phyloP scores from a whole-genome alignment of 1,139 yeast genomes.

The Suhomyces bribrorum region DNA sequence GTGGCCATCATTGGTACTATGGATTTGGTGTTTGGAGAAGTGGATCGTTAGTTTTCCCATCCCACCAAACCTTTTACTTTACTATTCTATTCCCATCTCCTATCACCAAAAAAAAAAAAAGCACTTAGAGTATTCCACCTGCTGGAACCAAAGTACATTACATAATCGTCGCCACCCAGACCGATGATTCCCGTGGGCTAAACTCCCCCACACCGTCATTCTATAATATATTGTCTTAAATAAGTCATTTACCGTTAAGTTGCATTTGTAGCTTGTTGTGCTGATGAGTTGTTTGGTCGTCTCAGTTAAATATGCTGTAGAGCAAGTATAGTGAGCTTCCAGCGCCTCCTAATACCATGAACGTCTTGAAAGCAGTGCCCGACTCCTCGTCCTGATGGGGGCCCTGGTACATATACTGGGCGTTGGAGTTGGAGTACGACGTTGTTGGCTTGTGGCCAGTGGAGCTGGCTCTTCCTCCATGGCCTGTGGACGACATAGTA shows the following conservation, averaged over 20 bases:
- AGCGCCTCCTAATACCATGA: constrained; percentile 32
- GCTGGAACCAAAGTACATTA: background rate
- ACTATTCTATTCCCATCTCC: background rate
- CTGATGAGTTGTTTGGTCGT: background rate
- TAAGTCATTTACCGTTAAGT: constrained; percentile 4
- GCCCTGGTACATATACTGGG: constrained; percentile 38
- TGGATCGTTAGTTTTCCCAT: constrained; percentile 90
- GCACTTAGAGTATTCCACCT: background rate
- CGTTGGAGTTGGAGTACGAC: constrained; percentile 4
- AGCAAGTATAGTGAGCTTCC: constrained; percentile 32
- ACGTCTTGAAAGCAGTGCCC: constrained; percentile 20
- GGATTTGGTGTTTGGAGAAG: constrained; percentile 95
- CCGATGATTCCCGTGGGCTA: background rate
- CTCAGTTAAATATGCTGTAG: constrained; percentile 18
- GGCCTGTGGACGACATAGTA: constrained; percentile 7
- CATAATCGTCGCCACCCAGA: background rate
- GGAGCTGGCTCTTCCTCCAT: background rate
- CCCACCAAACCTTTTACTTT: too few relatives aligned
- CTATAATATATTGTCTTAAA: constrained; percentile 9
- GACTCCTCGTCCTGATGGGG: constrained; percentile 29
- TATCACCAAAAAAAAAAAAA: background rate
- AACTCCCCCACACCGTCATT: constrained; percentile 4
- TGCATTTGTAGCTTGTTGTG: background rate
- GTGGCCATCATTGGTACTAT: constrained; percentile 93
- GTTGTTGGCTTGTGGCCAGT: constrained; percentile 1